Evolutionary conservation across 129 eudicot species (phyloP).

Genomic region (Kitagawia praeruptora): DNA sequence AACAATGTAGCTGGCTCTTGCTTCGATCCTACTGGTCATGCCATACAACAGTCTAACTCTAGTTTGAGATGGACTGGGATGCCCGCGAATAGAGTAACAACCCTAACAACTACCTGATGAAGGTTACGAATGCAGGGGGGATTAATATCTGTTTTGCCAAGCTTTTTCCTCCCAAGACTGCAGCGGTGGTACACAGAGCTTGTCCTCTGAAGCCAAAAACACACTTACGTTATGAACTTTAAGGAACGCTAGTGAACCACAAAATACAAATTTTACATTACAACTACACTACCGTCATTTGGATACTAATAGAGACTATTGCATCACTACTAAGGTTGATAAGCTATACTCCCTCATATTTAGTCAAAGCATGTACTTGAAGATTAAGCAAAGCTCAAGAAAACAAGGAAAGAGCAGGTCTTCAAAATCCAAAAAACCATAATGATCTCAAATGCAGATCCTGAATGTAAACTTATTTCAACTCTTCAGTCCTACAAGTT

Average conservation of each 20-base stretch:
- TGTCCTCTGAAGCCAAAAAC: slow-evolving; percentile 60
- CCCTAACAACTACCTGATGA: background rate
- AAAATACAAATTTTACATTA: background rate
- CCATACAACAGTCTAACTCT: background rate
- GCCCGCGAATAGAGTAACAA: background rate
- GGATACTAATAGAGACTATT: background rate
- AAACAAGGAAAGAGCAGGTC: background rate
- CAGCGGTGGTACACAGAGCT: slow-evolving; percentile 90
- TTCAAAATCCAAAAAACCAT: background rate
- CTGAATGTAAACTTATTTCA: too few relatives aligned
- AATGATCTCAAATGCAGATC: too few relatives aligned
- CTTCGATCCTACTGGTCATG: background rate
- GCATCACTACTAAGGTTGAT: background rate
- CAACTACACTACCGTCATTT: background rate
- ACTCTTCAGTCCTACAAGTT: too few relatives aligned
- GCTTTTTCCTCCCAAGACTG: slow-evolving; percentile 95
- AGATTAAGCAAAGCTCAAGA: background rate
- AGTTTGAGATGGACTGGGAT: background rate
- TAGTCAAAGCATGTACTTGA: background rate
- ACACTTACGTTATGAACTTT: background rate
- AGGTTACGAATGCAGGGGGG: background rate
- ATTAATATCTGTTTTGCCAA: slow-evolving; percentile 65
- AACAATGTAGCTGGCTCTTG: background rate
- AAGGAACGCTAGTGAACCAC: background rate
- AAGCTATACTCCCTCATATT: background rate